phyloP scores from a whole-genome alignment of 148 eudicot species.

The Diospyros kaki region DNA sequence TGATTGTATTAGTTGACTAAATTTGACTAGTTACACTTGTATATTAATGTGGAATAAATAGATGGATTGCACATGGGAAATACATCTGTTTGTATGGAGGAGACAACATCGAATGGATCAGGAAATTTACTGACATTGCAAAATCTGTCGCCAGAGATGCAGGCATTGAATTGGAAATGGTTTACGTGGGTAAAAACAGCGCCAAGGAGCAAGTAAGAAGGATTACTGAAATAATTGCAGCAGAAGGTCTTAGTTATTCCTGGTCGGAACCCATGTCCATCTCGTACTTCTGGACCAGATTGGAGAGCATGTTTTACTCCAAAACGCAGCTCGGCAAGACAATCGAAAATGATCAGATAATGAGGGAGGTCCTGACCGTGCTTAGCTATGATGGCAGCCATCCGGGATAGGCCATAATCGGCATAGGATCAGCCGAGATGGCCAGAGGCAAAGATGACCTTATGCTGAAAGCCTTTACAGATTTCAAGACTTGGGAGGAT shows the following conservation, averaged over 20 bases:
- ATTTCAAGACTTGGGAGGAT: conserved; percentile 49
- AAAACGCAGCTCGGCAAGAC: conserved; percentile 56
- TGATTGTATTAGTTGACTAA: too few species aligned
- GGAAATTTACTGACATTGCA: conserved; percentile 38
- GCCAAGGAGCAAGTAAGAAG: conserved; percentile 47
- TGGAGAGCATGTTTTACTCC: conserved; percentile 86
- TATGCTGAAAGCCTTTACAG: conserved; percentile 29
- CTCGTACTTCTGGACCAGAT: conserved; percentile 86
- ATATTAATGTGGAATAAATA: conserved; percentile 16
- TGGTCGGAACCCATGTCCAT: conserved; percentile 42
- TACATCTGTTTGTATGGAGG: conserved; percentile 84
- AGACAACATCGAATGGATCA: conserved; percentile 69
- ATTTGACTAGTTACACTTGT: too few species aligned
- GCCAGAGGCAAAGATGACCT: conserved; percentile 48
- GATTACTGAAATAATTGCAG: conserved; percentile 22
- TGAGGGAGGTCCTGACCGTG: conserved; percentile 34
- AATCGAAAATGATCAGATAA: conserved; percentile 45
- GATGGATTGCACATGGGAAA: conserved; percentile 53
- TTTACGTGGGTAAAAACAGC: conserved; percentile 73
- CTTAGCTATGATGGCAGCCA: conserved; percentile 73
- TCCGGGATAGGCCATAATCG: conserved; percentile 71
- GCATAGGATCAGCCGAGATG: conserved; percentile 48
- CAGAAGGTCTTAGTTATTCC: conserved; percentile 34
- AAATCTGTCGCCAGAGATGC: conserved; percentile 31
- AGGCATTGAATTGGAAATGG: conserved; percentile 50